Conservation (phyloP, 1,139 yeast species). For the Meyerozyma carpophila region DNA sequence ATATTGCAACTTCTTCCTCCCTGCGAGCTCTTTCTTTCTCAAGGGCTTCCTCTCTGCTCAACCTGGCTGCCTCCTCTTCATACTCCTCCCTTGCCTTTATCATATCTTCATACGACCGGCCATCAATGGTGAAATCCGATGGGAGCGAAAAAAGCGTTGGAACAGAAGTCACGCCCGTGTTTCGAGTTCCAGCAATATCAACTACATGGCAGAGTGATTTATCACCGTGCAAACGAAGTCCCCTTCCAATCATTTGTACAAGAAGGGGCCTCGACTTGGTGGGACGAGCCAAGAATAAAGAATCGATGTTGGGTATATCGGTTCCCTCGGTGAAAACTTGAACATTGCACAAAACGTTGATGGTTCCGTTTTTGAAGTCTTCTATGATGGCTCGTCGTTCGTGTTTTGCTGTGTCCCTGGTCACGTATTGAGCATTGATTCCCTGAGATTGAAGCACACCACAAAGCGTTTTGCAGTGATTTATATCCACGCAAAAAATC, state of each 20-base stretch:
- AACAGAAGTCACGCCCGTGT: conserved; percentile 54
- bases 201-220: conserved; percentile 69
- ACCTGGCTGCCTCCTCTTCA: conserved; percentile 8
- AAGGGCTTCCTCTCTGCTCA: conserved; percentile 5
- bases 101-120: conserved; percentile 25
- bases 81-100: conserved; percentile 18
- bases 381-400: conserved; percentile 50
- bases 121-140: conserved; percentile 24
- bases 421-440: conserved; percentile 67
- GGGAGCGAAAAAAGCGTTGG: conserved; percentile 52
- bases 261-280: conserved; percentile 68
- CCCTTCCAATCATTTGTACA: conserved; percentile 91
- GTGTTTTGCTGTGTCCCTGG: conserved; percentile 54
- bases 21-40: conserved; percentile 12
- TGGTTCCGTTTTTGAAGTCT: conserved; percentile 56
- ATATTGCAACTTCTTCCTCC: conserved; percentile 11
- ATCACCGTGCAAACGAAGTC: conserved; percentile 57
- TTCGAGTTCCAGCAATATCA: conserved; percentile 66
- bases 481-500: conserved; percentile 71
- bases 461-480: conserved; percentile 58
- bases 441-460: conserved; percentile 53
- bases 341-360: conserved; percentile 79
- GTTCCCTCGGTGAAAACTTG: conserved; percentile 94
- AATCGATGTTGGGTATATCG: conserved; percentile 87
- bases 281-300: conserved; percentile 74